Conservation (phyloP, 257 asterid species). For the Nicotiana paniculata region DNA sequence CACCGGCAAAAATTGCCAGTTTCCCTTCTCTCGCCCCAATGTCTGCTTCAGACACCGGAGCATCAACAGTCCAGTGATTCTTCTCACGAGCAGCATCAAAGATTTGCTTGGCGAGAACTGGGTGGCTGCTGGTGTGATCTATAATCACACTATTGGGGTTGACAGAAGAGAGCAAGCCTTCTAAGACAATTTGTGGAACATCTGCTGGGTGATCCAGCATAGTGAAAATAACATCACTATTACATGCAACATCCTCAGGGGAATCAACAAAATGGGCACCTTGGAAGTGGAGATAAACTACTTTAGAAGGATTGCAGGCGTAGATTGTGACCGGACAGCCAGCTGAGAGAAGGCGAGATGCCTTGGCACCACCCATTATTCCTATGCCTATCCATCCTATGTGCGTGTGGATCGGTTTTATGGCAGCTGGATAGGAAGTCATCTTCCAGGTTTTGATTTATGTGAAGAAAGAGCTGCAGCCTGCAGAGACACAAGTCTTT, state of each 20-base stretch:
- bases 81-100: constrained; percentile 36
- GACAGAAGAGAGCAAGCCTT: constrained; percentile 40
- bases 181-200: constrained; percentile 53
- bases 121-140: constrained; percentile 83
- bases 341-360: constrained; percentile 71
- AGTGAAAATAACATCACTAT: constrained; percentile 58
- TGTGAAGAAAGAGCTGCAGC: not conserved
- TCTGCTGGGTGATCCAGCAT: constrained; percentile 90
- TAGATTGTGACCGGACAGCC: constrained; percentile 64
- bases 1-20: constrained; percentile 67
- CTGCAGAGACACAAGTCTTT: not conserved
- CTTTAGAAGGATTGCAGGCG: constrained; percentile 61
- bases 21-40: constrained; percentile 66
- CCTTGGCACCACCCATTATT: constrained; percentile 88
- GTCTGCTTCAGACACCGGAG: constrained; percentile 88
- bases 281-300: constrained; percentile 44
- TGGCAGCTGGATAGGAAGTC: constrained; percentile 34
- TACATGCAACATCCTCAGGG: constrained; percentile 40
- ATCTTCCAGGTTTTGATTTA: constrained; percentile 15
- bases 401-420: constrained; percentile 50
- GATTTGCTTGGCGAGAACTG: constrained; percentile 49
- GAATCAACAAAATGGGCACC: constrained; percentile 56
- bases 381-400: constrained; percentile 91
- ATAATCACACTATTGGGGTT: constrained; percentile 44
- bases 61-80: constrained; percentile 50